Percentiles rank a stretch among this genome's conserved stretches.
phyloP scores from a whole-genome alignment of 176 grass and related monocot species.

The Aechmea fasciata region DNA sequence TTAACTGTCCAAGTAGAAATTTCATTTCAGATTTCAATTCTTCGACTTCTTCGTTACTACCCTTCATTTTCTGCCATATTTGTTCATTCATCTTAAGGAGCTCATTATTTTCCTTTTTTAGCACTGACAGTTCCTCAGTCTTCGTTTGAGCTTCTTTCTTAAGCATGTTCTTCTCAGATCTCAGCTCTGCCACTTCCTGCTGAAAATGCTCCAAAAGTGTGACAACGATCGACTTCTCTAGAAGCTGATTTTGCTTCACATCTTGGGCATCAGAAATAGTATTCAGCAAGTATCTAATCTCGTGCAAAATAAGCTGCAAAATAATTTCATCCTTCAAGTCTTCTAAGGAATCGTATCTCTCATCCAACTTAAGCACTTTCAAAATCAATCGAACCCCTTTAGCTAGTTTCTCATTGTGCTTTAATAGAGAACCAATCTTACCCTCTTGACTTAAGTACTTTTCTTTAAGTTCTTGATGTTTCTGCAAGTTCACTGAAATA shows the following conservation, averaged over 20 bases:
- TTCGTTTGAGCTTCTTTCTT: constrained; percentile 50
- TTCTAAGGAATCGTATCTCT: constrained; percentile 65
- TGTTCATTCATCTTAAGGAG: constrained; percentile 38
- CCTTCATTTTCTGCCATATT: constrained; percentile 45
- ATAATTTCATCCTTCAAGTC: constrained; percentile 72
- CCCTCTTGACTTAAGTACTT: constrained; percentile 28
- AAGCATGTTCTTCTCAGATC: constrained; percentile 54
- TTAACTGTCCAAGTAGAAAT: constrained; percentile 57
- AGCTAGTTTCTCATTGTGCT: constrained; percentile 46
- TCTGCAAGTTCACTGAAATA: constrained; percentile 20
- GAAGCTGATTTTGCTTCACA: constrained; percentile 65
- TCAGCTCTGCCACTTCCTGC: constrained; percentile 68
- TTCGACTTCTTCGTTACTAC: constrained; percentile 39
- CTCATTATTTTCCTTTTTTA: constrained; percentile 40
- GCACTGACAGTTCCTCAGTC: constrained; percentile 39
- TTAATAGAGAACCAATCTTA: constrained; percentile 18
- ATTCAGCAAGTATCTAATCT: constrained; percentile 65
- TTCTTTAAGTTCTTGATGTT: constrained; percentile 41
- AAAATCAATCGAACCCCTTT: constrained; percentile 58
- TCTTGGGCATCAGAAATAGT: constrained; percentile 71
- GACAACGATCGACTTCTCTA: constrained; percentile 84
- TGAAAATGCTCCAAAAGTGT: constrained; percentile 90
- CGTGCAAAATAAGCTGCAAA: constrained; percentile 85
- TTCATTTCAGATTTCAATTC: constrained; percentile 62
- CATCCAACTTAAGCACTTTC: constrained; percentile 61